Base-by-base conservation (phyloP, 2,329 filamentous ascomycete species). In the Waltergamsia citrina region DNA sequence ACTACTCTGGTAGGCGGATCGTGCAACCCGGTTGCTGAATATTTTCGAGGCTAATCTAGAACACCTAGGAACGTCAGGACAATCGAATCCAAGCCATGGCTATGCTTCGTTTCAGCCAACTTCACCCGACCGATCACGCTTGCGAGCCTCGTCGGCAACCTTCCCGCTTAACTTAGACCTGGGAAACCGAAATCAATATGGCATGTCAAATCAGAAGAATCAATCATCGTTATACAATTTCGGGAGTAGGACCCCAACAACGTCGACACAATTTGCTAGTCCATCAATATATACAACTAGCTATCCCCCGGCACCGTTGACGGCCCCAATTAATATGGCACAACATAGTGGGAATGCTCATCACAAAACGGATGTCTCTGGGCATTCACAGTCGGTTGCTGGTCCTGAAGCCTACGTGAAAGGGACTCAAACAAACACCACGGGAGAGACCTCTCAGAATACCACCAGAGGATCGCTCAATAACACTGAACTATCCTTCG, bases 241-340 rank as follows among this genome's bases (percentile, higher is more conserved):
- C n/a, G n/a, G n/a, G n/a, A n/a, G 18, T 7, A 17, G 5, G 7
- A 6, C 28, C 15, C 6, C 26, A 23, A 22, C 25, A 4, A 16
- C 33, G 6, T 60, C 64, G 31, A 41, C 61, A 7, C 56, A 60
- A 20, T 56, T 63, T 34, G 54, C 54, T 21, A 49, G 54, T 27
- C 63, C 65, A 19, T 61, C 62, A 7, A 52, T 54, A 28, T 70
- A 71, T 43, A 63, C 64, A 4, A 58, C 60, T 4, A 67, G 66
- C 42, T 74, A 69, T 43, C 61, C 70, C 2, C 68, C 69, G 6
- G 67, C 70, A 5, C 69, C 72, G 1, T 54, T 74, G 11, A 65
- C 67, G 4, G 67, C 70, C 2, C 70, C 70, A 1, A 59, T 70
- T 40, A 34, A 15, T 25, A 19, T 22, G 14, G n/a, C 30, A n/a